phyloP scores from a whole-genome alignment of 2,329 filamentous ascomycete species.

The Ophiostoma ulmi region DNA sequence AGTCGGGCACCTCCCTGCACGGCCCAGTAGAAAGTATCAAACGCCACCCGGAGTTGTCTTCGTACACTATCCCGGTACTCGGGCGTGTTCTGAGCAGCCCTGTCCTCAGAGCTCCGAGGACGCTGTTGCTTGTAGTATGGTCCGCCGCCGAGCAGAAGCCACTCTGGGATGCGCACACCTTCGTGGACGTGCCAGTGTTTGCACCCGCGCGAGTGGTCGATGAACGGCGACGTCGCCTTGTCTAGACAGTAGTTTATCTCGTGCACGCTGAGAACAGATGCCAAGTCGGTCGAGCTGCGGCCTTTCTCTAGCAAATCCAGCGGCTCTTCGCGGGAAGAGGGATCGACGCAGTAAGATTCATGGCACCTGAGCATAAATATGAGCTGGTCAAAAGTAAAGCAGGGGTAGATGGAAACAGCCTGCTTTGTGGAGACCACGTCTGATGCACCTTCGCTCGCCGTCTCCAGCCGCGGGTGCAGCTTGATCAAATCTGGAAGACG shows the following conservation, averaged over 20 bases:
- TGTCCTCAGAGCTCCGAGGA: neutral
- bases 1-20: constrained; percentile 15
- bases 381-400: constrained; percentile 19
- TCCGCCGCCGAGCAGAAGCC: constrained; percentile 18
- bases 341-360: neutral
- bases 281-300: neutral
- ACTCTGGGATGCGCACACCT: constrained; percentile 18
- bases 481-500: neutral
- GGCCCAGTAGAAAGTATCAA: constrained; percentile 16
- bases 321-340: neutral
- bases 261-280: neutral
- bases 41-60: neutral
- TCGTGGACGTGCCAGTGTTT: neutral
- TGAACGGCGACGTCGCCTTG: neutral
- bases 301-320: neutral
- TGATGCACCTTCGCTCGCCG: neutral
- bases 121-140: neutral
- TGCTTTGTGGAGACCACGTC: too few species aligned
- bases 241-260: neutral
- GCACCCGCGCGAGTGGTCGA: neutral
- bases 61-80: constrained; percentile 8
- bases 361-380: neutral
- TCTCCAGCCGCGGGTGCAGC: neutral
- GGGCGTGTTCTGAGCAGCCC: neutral
- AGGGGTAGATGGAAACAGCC: neutral